These are phyloP conservation scores for Pseudopithomyces chartarum DNA, from an alignment of 2,329 filamentous ascomycete species.

Conservation along the genomic window DNA sequence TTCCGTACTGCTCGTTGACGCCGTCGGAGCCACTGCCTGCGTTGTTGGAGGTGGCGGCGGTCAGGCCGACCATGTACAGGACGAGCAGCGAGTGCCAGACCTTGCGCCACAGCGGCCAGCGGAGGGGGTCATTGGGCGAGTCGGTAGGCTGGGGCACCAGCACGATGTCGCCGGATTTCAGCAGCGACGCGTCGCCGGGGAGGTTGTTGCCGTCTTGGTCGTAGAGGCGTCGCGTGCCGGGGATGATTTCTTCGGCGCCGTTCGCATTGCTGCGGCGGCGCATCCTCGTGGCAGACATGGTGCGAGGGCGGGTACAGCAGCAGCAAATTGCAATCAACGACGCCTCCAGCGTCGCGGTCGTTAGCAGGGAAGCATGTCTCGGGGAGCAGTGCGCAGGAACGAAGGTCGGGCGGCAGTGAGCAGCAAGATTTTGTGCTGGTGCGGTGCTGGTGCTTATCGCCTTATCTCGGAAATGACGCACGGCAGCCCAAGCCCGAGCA, in stretches of 20 bases:
- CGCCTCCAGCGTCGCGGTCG: conserved; percentile 24
- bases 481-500: background rate
- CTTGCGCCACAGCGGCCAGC: conserved; percentile 56
- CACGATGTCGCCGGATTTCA: conserved; percentile 45
- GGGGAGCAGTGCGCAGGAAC: background rate
- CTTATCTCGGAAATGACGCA: conserved; percentile 4
- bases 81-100: conserved; percentile 25
- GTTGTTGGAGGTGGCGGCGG: conserved; percentile 26
- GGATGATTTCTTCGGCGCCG: conserved; percentile 21
- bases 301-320: background rate
- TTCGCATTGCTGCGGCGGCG: conserved; percentile 14
- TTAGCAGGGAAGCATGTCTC: conserved; percentile 27
- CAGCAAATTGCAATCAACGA: conserved; percentile 3
- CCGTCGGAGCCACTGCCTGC: conserved; percentile 24
- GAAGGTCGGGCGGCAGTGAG: background rate
- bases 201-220: conserved; percentile 32
- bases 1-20: conserved; percentile 23
- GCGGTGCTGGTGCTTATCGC: background rate
- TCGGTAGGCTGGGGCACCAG: conserved; percentile 58
- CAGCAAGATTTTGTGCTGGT: background rate
- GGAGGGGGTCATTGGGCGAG: conserved; percentile 56
- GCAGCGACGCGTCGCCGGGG: conserved; percentile 27
- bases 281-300: conserved; percentile 9
- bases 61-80: conserved; percentile 22
- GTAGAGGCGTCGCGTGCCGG: conserved; percentile 23